Conservation (phyloP, 2,329 filamentous ascomycete genomes). For the Cordyceps cateniannulata region DNA sequence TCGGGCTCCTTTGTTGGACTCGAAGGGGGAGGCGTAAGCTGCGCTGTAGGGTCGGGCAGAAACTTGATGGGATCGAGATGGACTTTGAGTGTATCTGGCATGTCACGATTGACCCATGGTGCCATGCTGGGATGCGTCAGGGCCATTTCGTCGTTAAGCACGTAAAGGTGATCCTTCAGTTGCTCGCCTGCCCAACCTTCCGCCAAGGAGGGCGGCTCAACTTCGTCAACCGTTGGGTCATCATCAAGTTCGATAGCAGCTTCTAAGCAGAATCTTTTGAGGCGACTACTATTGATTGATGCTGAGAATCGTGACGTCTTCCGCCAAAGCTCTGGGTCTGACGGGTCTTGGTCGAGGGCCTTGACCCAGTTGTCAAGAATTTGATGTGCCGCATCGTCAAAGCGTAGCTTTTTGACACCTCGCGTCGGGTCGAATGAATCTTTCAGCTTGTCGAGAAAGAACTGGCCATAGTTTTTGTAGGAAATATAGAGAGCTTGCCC, state of each 20-base stretch:
- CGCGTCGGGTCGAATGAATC: conserved; percentile 23
- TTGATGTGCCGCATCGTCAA: conserved; percentile 30
- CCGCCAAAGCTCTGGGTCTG: conserved; percentile 61
- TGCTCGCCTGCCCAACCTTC: conserved; percentile 59
- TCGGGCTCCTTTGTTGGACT: conserved; percentile 9
- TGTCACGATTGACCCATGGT: conserved; percentile 46
- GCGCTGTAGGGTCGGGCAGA: conserved; percentile 45
- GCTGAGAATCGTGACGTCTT: conserved; percentile 51
- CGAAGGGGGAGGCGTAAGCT: conserved; percentile 26
- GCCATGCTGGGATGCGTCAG: conserved; percentile 55
- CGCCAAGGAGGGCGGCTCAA: conserved; percentile 56
- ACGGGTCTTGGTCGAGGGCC: conserved; percentile 58
- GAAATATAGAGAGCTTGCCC: conserved; percentile 87
- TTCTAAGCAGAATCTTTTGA: conserved; percentile 57
- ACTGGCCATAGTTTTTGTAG: conserved; percentile 94
- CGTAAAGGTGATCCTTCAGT: conserved; percentile 47
- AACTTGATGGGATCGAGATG: conserved; percentile 57
- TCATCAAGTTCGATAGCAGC: conserved; percentile 62
- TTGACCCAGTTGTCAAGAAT: conserved; percentile 51
- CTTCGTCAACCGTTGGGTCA: conserved; percentile 55
- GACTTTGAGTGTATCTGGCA: conserved; percentile 45
- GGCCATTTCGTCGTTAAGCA: conserved; percentile 49
- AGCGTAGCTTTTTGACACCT: conserved; percentile 43
- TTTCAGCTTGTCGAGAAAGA: conserved; percentile 61
- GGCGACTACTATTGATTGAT: conserved; percentile 49